Evolutionary conservation across 2,329 filamentous ascomycete genomes (phyloP).

Genomic region (Apiospora koreana): DNA sequence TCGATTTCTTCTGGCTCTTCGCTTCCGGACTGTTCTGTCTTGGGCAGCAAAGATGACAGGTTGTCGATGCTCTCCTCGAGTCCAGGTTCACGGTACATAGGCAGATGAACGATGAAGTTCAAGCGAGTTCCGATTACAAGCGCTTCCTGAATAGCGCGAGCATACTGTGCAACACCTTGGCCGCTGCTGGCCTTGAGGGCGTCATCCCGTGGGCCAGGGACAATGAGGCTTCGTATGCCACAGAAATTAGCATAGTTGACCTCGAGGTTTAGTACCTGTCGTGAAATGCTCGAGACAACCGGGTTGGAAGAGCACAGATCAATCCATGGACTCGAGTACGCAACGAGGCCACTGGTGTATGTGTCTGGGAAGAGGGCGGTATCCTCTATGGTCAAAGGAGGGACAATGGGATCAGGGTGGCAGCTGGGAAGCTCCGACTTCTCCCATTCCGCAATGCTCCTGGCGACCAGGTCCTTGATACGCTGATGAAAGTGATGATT

Average conservation of each 20-base stretch:
- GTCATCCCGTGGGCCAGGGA: slow-evolving; percentile 74
- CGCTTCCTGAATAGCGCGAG: slow-evolving; percentile 79
- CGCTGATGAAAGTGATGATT: slow-evolving; percentile 71
- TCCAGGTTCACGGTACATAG: slow-evolving; percentile 76
- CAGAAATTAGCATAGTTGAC: slow-evolving; percentile 95
- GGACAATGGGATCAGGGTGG: slow-evolving; percentile 58
- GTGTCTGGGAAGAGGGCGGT: slow-evolving; percentile 70
- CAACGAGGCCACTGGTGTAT: slow-evolving; percentile 72
- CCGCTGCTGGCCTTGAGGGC: slow-evolving; percentile 52
- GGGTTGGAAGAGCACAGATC: slow-evolving; percentile 84
- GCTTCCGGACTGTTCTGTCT: slow-evolving; percentile 28
- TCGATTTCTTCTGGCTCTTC: slow-evolving; percentile 53
- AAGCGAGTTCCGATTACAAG: slow-evolving; percentile 74
- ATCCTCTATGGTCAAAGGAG: slow-evolving; percentile 77
- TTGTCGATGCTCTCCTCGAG: slow-evolving; percentile 53
- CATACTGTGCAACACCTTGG: slow-evolving; percentile 71
- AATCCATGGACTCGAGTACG: slow-evolving; percentile 87
- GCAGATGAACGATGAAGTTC: slow-evolving; percentile 77
- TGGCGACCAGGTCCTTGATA: slow-evolving; percentile 62
- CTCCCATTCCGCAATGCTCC: slow-evolving; percentile 52
- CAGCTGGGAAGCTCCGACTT: slow-evolving; percentile 46
- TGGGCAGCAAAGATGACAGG: slow-evolving; percentile 42
- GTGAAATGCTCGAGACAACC: slow-evolving; percentile 80
- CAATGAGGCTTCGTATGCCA: slow-evolving; percentile 78
- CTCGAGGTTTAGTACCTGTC: slow-evolving; percentile 87